These are phyloP conservation scores for Corylus avellana DNA, from an alignment of 306 rosid species.

Conservation along the genomic window DNA sequence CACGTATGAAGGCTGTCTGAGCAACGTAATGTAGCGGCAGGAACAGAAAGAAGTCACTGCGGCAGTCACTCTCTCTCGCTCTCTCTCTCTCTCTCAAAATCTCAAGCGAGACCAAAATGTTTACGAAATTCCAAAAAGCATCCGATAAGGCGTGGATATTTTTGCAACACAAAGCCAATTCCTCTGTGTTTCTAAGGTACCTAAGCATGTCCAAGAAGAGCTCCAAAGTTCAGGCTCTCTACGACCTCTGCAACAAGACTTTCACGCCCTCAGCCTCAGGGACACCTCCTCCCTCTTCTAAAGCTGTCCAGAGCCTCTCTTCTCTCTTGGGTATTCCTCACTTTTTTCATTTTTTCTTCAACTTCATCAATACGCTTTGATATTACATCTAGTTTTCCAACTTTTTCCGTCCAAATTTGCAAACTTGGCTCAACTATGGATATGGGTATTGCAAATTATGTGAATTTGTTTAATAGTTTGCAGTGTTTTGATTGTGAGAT, in stretches of 20 bases:
- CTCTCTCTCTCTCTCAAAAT: not conserved
- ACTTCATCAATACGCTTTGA: not conserved
- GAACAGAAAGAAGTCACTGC: not conserved
- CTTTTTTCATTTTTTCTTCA: not conserved
- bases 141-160: conserved; percentile 43
- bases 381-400: not conserved
- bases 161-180: conserved; percentile 32
- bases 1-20: no score
- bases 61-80: not conserved
- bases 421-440: conserved; percentile 3
- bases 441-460: conserved; percentile 13
- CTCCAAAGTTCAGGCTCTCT: conserved; percentile 66
- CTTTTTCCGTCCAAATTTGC: not conserved
- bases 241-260: conserved; percentile 62
- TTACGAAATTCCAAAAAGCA: conserved; percentile 37
- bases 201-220: conserved; percentile 48
- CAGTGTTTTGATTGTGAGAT: not conserved
- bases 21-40: no score
- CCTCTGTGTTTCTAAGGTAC: conserved; percentile 37
- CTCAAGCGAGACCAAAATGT: conserved; percentile 22
- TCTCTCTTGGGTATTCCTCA: conserved; percentile 65
- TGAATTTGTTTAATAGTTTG: conserved; percentile 5
- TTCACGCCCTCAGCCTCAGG: conserved; percentile 60
- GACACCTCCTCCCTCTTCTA: conserved; percentile 49
- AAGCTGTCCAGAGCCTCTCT: conserved; percentile 50